A percentile compares a stretch with the other conserved stretches of the same genome.
phyloP scores from a whole-genome alignment of 495 filamentous ascomycete genomes.

The Friedmanniomyces endolithicus region DNA sequence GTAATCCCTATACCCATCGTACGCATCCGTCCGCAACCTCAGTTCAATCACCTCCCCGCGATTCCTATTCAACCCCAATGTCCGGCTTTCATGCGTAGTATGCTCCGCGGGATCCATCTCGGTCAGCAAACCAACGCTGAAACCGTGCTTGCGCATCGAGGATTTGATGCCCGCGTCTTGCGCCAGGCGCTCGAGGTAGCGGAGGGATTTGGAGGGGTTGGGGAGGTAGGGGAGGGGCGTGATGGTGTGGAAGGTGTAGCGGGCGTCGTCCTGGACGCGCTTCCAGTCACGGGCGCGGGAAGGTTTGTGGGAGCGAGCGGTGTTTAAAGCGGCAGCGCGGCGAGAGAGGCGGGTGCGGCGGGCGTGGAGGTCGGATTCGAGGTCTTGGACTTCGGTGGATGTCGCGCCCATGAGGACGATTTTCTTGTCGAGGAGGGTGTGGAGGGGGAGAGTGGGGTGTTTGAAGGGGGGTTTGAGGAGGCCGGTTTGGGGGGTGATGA shows the following conservation, averaged over 20 bases:
- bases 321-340: conserved; percentile 30
- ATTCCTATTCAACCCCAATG: conserved; percentile 80
- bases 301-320: conserved; percentile 28
- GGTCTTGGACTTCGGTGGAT: conserved; percentile 37
- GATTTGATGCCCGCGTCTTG: conserved; percentile 75
- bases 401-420: conserved; percentile 53
- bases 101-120: conserved; percentile 88
- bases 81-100: conserved; percentile 67
- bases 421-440: conserved; percentile 42
- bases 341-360: conserved; percentile 31
- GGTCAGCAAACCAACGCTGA: conserved; percentile 74
- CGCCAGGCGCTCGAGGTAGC: conserved; percentile 66
- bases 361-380: conserved; percentile 36
- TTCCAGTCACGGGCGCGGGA: conserved; percentile 29
- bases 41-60: conserved; percentile 84
- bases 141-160: conserved; percentile 71
- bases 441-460: conserved; percentile 38
- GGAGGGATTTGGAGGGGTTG: conserved; percentile 48
- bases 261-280: conserved; percentile 42
- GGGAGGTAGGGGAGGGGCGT: conserved; percentile 72
- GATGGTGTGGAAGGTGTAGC: conserved; percentile 72
- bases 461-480: conserved; percentile 55
- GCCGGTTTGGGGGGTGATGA: conserved; percentile 56
- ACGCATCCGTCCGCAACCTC: conserved; percentile 77
- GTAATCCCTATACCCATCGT: conserved; percentile 89